Evolutionary conservation across 345 rosid genomes (phyloP), one percentile per base, ranked within the genome.

Genomic region (Kandelia obovata): DNA sequence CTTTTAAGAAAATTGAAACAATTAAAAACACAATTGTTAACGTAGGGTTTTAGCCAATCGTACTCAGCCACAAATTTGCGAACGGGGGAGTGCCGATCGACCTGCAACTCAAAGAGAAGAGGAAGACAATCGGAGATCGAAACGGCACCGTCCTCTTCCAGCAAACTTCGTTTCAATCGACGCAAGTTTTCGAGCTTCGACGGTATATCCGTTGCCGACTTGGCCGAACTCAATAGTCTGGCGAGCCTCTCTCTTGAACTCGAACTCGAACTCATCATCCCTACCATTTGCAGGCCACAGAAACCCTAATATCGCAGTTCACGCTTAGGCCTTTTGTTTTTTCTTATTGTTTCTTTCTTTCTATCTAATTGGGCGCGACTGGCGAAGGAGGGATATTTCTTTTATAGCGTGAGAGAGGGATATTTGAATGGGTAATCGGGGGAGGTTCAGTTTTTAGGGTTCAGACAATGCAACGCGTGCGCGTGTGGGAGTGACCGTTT

Each of bases 61-160:
- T 77, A 91, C 98, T 85, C 86, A 47, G 84, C 73, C 70, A 86
- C 90, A 71, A 87, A 74, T 71, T 86, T 89, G 85, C 98, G 98
- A 66, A 86, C 96, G 60, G 89, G 90, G 66, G 82, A 83, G 75
- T 78, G 81, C 11, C 73, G 81, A 71, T 93, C 95, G 28, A 90
- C 72, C 64, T 79, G 88, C 46, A 91, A 86, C 66, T 94, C 90
- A 67, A 88, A 89, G 58, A 91, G 81, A 65, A 68, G 81, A 83
- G 97, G 91, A 67, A 94, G 88, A 68, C 88, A 73, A 82, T 85
- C 89, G 5, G 87, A 80, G 62, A 87, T 76, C 25, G 77, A 69
- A 68, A 53, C 73, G 32, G 81, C 68, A 39, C 76, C 70, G 27
- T 63, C 84, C 35, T 84, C 85, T 58, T 73, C 74, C 27, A 77